These are phyloP conservation scores for Fusarium ramigenum DNA, from an alignment of 2,329 filamentous ascomycete species.

Conservation along the genomic window DNA sequence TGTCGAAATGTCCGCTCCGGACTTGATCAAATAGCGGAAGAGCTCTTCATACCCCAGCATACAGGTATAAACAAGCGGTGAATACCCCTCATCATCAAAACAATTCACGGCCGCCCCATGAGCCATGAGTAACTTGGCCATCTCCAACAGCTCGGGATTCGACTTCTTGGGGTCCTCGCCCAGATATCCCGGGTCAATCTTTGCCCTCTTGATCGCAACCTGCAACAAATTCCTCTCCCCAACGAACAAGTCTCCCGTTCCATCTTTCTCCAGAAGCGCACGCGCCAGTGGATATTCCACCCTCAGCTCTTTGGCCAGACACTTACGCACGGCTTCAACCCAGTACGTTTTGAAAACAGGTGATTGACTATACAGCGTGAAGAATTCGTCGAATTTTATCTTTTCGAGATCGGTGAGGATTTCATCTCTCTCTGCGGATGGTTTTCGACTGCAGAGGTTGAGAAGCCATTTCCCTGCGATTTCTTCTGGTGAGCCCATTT, in stretches of 20 bases:
- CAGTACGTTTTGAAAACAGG: neutral
- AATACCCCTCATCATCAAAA: neutral
- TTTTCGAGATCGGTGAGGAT: neutral
- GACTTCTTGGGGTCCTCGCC: neutral
- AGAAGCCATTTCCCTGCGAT: constrained; percentile 14
- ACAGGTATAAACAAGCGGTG: constrained; percentile 5
- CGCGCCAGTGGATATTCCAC: constrained; percentile 2
- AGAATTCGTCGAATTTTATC: constrained; percentile 20
- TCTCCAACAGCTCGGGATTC: constrained; percentile 2
- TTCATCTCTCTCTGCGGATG: neutral
- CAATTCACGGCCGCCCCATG: neutral
- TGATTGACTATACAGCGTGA: neutral
- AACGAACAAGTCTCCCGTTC: neutral
- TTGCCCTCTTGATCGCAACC: neutral
- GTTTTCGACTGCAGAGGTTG: neutral
- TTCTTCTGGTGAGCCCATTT: neutral
- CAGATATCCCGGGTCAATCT: neutral
- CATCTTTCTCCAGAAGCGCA: neutral
- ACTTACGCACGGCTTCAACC: neutral
- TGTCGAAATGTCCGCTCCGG: neutral
- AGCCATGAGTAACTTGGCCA: neutral
- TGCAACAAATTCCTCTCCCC: constrained; percentile 6
- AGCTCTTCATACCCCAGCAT: constrained; percentile 10
- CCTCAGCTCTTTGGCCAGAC: neutral
- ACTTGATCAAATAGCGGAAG: neutral